Base-by-base conservation (phyloP, 2,329 filamentous ascomycete species). In the Meredithiella fracta region DNA sequence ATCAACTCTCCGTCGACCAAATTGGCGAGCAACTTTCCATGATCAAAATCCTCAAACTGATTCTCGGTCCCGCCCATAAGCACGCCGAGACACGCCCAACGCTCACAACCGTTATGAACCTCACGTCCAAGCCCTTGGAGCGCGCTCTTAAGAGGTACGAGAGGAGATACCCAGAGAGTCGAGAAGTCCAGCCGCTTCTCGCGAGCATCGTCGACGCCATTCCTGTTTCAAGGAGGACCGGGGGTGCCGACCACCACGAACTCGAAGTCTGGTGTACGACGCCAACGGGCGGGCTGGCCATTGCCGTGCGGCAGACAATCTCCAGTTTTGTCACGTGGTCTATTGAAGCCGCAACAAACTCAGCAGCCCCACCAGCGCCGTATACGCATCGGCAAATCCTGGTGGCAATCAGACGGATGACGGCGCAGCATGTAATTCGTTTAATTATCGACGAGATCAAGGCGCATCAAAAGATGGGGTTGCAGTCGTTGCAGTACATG, bases 341-440 rank as follows among this genome's bases (percentile, higher is more conserved):
- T 31, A 67, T 79, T 40, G 29, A 5, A 5, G 29, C 29, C 5
- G 29, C 29, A 5, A n/a, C 20, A n/a, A 74, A 80, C 53, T 74
- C 77, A 0, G 78, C 75, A 57, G 69, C 70, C 31, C 77, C 77
- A 69, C 78, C 78, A 1, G 73, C 84, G 0, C 73, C 76, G 9
- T 91, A 90, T 65, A 86, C 83, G 0, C 84, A 89, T 64, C 79
- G 82, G 3, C 82, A 85, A 60, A 69, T 88, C 2, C 73, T 86
- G 7, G 73, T 76, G 0, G 79, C 76, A 1, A 58, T 58, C 22
- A 49, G 53, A 23, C 57, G 57, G 15, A 58, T 58, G 57, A 56
- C 57, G 6, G 57, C 57, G 8, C 57, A 72, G 58, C 71, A 74
- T 3, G 68, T 86, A 0, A 67, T 91, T 0, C 66, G 73, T 1